phyloP scores from a whole-genome alignment of 768 basidiomycete species.

The Gymnopilus dilepis region DNA sequence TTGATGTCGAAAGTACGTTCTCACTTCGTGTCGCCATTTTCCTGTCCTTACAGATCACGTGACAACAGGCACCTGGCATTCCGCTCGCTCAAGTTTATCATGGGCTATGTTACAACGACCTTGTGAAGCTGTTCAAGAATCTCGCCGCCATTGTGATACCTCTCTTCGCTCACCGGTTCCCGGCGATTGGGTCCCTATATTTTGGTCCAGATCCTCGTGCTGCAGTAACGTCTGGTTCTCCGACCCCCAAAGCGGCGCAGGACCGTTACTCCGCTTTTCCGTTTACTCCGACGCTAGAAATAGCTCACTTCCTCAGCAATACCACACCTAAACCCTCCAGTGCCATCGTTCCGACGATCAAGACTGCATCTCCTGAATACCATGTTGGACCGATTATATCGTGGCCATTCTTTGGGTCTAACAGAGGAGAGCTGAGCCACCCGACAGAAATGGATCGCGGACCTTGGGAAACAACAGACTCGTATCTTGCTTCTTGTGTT shows the following conservation, averaged over 20 bases:
- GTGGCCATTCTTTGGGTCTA: slow-evolving; percentile 90
- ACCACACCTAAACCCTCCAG: slow-evolving; percentile 27
- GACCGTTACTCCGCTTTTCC: slow-evolving; percentile 48
- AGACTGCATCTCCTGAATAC: slow-evolving; percentile 39
- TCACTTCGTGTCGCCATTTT: slow-evolving; percentile 1
- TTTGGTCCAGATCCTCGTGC: slow-evolving; percentile 48
- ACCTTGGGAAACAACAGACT: slow-evolving; percentile 66
- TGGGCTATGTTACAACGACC: slow-evolving; percentile 65
- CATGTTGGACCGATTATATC: slow-evolving; percentile 84
- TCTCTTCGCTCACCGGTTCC: slow-evolving; percentile 78
- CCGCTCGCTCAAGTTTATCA: slow-evolving; percentile 76
- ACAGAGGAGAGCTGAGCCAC: slow-evolving; percentile 73
- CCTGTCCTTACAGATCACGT: slow-evolving; percentile 17
- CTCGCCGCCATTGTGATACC: slow-evolving; percentile 72
- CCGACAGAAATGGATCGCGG: slow-evolving; percentile 79
- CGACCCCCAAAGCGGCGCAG: slow-evolving; percentile 49
- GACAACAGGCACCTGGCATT: slow-evolving; percentile 69
- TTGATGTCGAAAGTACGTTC: slow-evolving; percentile 80
- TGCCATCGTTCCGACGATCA: slow-evolving; percentile 25
- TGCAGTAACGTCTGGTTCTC: slow-evolving; percentile 39
- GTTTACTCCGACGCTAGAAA: slow-evolving; percentile 46
- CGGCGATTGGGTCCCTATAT: slow-evolving; percentile 77
- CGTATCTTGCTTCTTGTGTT: slow-evolving; percentile 70
- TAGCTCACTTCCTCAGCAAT: slow-evolving; percentile 32
- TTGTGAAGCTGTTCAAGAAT: slow-evolving; percentile 69